Base-by-base conservation (phyloP, 2,329 filamentous ascomycete species). In the Trichoderma endophyticum region DNA sequence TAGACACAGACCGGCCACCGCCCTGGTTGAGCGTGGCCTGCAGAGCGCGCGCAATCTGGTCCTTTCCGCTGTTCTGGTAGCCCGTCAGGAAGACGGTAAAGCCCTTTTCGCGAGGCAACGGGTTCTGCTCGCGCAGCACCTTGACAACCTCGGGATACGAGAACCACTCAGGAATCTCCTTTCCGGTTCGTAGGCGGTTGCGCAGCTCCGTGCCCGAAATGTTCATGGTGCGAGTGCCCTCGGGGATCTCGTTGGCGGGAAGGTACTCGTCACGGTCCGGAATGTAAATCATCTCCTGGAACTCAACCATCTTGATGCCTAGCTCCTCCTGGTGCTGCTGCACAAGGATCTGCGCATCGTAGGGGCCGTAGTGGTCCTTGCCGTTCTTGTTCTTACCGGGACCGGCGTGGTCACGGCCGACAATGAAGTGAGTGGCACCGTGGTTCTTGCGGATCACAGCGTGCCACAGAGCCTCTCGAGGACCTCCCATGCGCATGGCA, bases 391-490 rank as follows among this genome's bases (percentile, higher is more conserved):
- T 98, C 90, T 97, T 98, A 80, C 96, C 96, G 59, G 96, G 96
- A 64, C 96, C 96, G 76, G 96, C 96, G 85, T 99, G 96, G 85
- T 99, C 96, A 86, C 96, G 94, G 73, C 96, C 96, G 76, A 99
- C 95, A 79, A 99, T 99, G 88, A 99, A 99, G 88, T 99, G 96
- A 18, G 96, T 98, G 62, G 95, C 94, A 79, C 96, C 96, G 86
- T 98, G 95, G 85, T 99, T 99, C 91, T 98, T 99, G 82, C 96
- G 94, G 88, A 99, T 99, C 80, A 99, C 97, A 80, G 96, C 96
- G 87, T 99, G 96, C 96, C 96, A 99, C 85, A 99, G 94, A 77
- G 96, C 96, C 87, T 99, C 96, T 77, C 96, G 93, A 75, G 96
- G 96, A 78, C 96, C 96, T 80, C 94, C 96, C 96, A 99, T 99